These are phyloP conservation scores for Hyparrhenia diplandra DNA, from an alignment of 176 grass and related monocot genomes.

Conservation along the genomic window DNA sequence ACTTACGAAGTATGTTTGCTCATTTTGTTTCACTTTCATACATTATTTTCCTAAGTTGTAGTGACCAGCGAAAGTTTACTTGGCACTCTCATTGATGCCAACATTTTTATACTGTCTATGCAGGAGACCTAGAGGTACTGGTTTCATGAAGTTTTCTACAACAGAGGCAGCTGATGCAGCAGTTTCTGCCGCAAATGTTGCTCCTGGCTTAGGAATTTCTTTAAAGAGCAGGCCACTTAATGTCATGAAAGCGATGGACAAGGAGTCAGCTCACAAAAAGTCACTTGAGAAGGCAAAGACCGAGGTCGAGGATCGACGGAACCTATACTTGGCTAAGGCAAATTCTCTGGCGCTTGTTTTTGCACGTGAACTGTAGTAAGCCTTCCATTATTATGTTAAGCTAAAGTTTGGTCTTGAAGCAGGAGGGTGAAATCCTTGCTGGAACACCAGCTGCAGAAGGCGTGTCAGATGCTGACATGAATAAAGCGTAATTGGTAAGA, in stretches of 20 bases:
- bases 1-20: slow-evolving; percentile 83
- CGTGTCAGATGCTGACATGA: slow-evolving; percentile 88
- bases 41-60: not conserved
- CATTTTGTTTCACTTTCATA: not conserved
- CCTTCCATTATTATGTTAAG: not conserved
- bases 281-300: slow-evolving; percentile 64
- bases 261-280: slow-evolving; percentile 85
- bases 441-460: slow-evolving; percentile 79
- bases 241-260: slow-evolving; percentile 75
- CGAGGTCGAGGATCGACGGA: slow-evolving; percentile 81
- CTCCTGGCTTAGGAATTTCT: slow-evolving; percentile 80
- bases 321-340: slow-evolving; percentile 91
- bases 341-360: not conserved
- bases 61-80: slow-evolving; percentile 12
- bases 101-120: not conserved
- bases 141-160: slow-evolving; percentile 75
- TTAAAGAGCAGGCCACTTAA: slow-evolving; percentile 73
- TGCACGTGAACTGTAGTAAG: not conserved
- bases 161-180: slow-evolving; percentile 61
- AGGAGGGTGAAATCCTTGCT: slow-evolving; percentile 94
- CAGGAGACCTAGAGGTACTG: slow-evolving; percentile 87
- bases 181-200: slow-evolving; percentile 70
- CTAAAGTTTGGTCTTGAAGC: slow-evolving; percentile 26
- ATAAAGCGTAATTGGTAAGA: slow-evolving; percentile 77
- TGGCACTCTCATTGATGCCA: slow-evolving; percentile 3